These are phyloP conservation scores for Decorospora gaudefroyi DNA, from an alignment of 2,329 filamentous ascomycete genomes.

Conservation along the genomic window DNA sequence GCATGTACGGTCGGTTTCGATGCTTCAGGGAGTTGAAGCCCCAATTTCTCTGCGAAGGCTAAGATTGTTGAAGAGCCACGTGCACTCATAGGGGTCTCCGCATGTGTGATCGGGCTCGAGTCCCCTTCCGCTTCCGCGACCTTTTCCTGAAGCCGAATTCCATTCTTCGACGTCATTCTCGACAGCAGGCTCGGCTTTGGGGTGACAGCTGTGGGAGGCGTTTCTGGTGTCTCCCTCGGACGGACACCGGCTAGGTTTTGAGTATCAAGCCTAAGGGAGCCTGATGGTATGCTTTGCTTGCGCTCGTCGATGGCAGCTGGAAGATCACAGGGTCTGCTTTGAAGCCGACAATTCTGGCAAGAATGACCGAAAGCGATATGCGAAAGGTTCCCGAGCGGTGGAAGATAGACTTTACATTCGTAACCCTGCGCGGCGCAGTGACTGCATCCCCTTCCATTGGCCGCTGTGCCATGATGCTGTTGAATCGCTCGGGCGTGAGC, in stretches of 20 bases:
- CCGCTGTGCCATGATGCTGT: constrained; percentile 3
- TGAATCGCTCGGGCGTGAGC: constrained; percentile 20
- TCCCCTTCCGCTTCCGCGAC: too few relatives aligned
- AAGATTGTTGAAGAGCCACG: too few relatives aligned
- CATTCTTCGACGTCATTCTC: not conserved
- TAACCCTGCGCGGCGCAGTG: constrained; percentile 7
- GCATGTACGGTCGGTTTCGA: not conserved
- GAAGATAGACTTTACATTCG: constrained; percentile 13
- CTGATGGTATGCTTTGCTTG: not conserved
- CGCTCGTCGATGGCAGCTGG: not conserved
- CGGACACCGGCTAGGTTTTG: constrained; percentile 1
- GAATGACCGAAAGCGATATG: constrained; percentile 5
- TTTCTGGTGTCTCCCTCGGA: not conserved
- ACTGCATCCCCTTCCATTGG: constrained; percentile 5
- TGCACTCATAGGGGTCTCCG: too few relatives aligned
- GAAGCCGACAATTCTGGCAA: constrained; percentile 15
- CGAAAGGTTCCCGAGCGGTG: not conserved
- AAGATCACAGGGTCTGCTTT: constrained; percentile 1
- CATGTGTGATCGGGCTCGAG: not conserved
- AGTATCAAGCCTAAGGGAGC: not conserved
- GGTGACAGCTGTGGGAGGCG: not conserved
- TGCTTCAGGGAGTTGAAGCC: too few relatives aligned
- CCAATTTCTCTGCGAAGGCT: not conserved
- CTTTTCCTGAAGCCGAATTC: not conserved
- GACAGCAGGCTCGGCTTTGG: not conserved